phyloP scores from a whole-genome alignment of 1,139 yeast genomes.

The Suhomyces taliae region DNA sequence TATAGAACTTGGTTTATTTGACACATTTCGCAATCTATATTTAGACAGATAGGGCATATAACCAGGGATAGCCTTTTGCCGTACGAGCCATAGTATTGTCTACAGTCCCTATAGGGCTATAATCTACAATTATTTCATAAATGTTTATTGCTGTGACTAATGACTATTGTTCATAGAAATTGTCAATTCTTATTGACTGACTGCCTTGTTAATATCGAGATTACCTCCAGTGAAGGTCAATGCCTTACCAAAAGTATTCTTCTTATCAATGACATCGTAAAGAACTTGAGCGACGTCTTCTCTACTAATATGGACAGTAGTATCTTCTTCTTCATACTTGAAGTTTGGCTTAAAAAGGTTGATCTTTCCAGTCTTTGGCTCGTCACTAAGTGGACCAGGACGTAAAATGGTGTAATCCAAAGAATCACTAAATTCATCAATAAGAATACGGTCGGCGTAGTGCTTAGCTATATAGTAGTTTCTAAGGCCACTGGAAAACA shows the following conservation, averaged over 20 bases:
- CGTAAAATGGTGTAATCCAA: slow-evolving; percentile 54
- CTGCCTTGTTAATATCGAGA: background rate
- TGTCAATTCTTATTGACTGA: background rate
- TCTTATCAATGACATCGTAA: slow-evolving; percentile 20
- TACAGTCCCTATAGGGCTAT: too few species aligned
- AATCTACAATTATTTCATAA: too few species aligned
- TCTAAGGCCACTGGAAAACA: slow-evolving; percentile 27
- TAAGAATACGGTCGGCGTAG: slow-evolving; percentile 53
- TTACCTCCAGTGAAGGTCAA: slow-evolving; percentile 28
- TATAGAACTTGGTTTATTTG: too few species aligned
- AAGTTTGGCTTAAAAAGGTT: slow-evolving; percentile 13
- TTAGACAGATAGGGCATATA: too few species aligned
- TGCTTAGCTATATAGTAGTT: slow-evolving; percentile 55
- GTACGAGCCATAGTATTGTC: too few species aligned
- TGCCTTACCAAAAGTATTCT: slow-evolving; percentile 27
- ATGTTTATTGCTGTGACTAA: too few species aligned
- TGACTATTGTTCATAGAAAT: too few species aligned
- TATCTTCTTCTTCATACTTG: slow-evolving; percentile 9
- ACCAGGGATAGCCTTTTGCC: too few species aligned
- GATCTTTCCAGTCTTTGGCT: slow-evolving; percentile 39
- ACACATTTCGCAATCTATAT: too few species aligned
- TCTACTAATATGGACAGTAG: slow-evolving; percentile 23
- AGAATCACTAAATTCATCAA: slow-evolving; percentile 28
- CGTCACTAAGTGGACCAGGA: slow-evolving; percentile 47
- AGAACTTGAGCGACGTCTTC: slow-evolving; percentile 34